Evolutionary conservation across 2,329 filamentous ascomycete species (phyloP).

Genomic region (Trichoderma gracile): DNA sequence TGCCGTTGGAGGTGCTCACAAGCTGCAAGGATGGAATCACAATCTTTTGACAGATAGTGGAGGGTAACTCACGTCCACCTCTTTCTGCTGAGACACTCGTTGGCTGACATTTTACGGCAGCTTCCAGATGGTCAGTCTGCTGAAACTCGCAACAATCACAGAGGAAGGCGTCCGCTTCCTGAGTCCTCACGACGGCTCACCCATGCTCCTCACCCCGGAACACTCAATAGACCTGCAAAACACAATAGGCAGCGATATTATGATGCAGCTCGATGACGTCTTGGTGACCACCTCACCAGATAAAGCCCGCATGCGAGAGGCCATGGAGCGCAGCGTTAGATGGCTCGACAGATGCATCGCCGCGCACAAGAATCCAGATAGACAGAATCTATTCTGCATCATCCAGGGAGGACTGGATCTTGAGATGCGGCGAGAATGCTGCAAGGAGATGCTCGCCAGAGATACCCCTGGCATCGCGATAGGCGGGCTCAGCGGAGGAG

Average conservation of each 20-base stretch:
- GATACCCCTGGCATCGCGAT: slow-evolving; percentile 97
- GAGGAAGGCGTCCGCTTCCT: slow-evolving; percentile 95
- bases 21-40: slow-evolving; percentile 89
- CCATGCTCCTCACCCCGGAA: slow-evolving; percentile 96
- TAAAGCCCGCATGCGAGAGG: slow-evolving; percentile 81
- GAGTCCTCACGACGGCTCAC: slow-evolving; percentile 91
- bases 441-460: slow-evolving; percentile 79
- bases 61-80: slow-evolving; percentile 50
- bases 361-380: slow-evolving; percentile 78
- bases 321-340: slow-evolving; percentile 89
- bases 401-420: slow-evolving; percentile 94
- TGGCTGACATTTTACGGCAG: slow-evolving; percentile 48
- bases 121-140: slow-evolving; percentile 97
- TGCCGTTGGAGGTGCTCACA: slow-evolving; percentile 87
- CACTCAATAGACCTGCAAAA: slow-evolving; percentile 96
- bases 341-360: slow-evolving; percentile 96
- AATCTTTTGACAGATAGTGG: slow-evolving; percentile 88
- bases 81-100: neutral
- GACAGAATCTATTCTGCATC: slow-evolving; percentile 96
- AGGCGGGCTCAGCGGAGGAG: slow-evolving; percentile 89
- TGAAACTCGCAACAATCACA: slow-evolving; percentile 90
- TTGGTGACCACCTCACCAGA: slow-evolving; percentile 95
- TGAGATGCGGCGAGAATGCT: slow-evolving; percentile 81
- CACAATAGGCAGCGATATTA: slow-evolving; percentile 96
- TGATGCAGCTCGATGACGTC: slow-evolving; percentile 99